Base-by-base conservation (phyloP, 1,139 yeast genomes). In the Saccharomyces hybrid region DNA sequence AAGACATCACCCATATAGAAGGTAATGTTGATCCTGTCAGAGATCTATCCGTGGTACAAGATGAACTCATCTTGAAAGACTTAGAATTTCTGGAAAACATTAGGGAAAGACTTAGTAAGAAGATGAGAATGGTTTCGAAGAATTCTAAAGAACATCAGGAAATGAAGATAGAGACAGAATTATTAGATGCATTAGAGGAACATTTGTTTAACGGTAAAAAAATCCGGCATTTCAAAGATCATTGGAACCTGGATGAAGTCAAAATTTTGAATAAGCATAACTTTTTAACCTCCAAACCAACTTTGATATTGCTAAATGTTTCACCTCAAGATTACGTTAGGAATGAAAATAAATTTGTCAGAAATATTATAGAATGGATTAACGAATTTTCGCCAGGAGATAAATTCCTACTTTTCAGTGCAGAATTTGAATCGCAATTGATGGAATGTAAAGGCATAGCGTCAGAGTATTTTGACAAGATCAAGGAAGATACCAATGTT, bases 1-100 rank as follows among this genome's bases (percentile, higher is more conserved):
- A 80, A n/a, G 88, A 83, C 47, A 83, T 85, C 54, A 81, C 85
- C 3, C 91, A 85, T 67, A 77, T 85, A 42, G 91, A 85, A 62
- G 78, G 81, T 7, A 72, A 73, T 46, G 77, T 78, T 13, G 83
- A 85, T 65, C 90, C 93, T 0, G 76, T 81, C 0, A 70, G 91
- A 63, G 93, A 85, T 69, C 69, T 84, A 62, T 77, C 77, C 34
- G 80, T 85, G 55, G 90, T 85, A 9, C 81, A 80, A 59, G 91
- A 85, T 67, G 93, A 85, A 68, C 71, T 85, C 57, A 74, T 85
- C n/a, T 69, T 85, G 53, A 85, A 85, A 65, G 93, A 85, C 66
- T 69, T 85, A 66, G 91, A 85, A 58, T 81, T 79, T 58, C 73
- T 82, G 25, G 91, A 85, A 59, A 74, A 71, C 41, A 80, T 79